Base-by-base conservation (phyloP, 176 grass and related monocot species). In the Carex littledalei region DNA sequence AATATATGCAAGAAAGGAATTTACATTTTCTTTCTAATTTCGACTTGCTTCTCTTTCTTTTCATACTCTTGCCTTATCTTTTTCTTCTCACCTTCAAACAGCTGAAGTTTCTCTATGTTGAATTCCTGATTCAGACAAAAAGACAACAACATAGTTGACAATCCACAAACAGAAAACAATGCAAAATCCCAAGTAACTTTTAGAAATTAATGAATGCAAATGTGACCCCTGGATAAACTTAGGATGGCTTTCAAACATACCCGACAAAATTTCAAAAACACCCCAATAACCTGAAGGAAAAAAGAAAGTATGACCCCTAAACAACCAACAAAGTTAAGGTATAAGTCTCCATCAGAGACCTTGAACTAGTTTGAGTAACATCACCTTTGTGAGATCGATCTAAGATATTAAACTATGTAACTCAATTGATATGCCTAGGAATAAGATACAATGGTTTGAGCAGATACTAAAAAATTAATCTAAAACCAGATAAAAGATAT, bases 1-100 rank as follows among this genome's bases (percentile, higher is more conserved):
- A 29, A 64, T 18, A 65, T 39, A 43, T 1, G 13, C 3, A 69
- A 62, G 29, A 39, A 73, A 83, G 39, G 49, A 64, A 58, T 64
- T 89, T 86, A 93, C 93, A 95, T 95, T 91, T 95, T 95, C 93
- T 93, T 95, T 88, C 86, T 83, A 61, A 93, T 88, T 60, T 62
- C 93, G 62, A 82, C 80, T 86, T 91, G 85, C 86, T 95, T 95
- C 85, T 91, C 91, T 78, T 93, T 94, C 49, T 87, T 71, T 14
- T 94, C 92, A 63, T 92, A 94, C 11, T 94, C 92, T 29, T 87
- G 84, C 67, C 85, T 86, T 78, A 95, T 84, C 91, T 84, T 93
- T 66, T 89, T 95, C 89, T 95, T 95, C 85, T 91, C 93, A 86
- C 82, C 85, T 85, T 95, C 93, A 75, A 95, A 73, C 45, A 91